Percentiles rank a stretch among this genome's conserved stretches.
Conservation (phyloP, 306 rosid genomes). For the Trifolium dubium region DNA sequence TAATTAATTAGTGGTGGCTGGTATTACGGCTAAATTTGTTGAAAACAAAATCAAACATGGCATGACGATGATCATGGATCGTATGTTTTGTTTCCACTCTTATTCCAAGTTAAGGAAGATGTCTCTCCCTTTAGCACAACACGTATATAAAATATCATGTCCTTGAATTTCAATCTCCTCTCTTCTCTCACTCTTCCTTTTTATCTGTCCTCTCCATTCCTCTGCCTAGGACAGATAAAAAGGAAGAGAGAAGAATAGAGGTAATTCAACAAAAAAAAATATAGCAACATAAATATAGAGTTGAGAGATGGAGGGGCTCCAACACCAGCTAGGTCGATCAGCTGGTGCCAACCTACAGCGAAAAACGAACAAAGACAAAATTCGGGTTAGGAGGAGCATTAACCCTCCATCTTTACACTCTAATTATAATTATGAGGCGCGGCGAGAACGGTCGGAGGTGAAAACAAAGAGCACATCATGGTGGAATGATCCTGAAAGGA, state of each 20-base stretch:
- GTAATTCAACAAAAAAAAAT: background rate
- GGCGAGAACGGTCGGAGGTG: background rate
- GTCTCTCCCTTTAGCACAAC: background rate
- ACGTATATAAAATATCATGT: background rate
- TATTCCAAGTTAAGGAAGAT: background rate
- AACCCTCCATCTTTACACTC: constrained; percentile 20
- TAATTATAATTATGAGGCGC: background rate
- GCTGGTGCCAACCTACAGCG: background rate
- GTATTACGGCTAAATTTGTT: constrained; percentile 10
- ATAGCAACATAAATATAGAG: background rate
- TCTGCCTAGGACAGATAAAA: background rate
- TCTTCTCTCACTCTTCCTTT: constrained; percentile 32
- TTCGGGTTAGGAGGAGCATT: background rate
- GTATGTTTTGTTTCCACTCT: constrained; percentile 10
- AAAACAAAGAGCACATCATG: constrained; percentile 35
- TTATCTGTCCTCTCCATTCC: too few relatives aligned
- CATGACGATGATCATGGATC: background rate
- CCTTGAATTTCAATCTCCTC: constrained; percentile 5
- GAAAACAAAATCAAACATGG: background rate
- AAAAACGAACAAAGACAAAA: background rate
- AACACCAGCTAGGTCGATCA: background rate
- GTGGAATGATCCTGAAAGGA: constrained; percentile 69
- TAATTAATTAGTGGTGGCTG: background rate
- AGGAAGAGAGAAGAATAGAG: constrained; percentile 4
- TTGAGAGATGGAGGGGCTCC: constrained; percentile 40